These are phyloP conservation scores for Neoboletus brunneissimus DNA, from an alignment of 768 basidiomycete species.

Conservation along the genomic window DNA sequence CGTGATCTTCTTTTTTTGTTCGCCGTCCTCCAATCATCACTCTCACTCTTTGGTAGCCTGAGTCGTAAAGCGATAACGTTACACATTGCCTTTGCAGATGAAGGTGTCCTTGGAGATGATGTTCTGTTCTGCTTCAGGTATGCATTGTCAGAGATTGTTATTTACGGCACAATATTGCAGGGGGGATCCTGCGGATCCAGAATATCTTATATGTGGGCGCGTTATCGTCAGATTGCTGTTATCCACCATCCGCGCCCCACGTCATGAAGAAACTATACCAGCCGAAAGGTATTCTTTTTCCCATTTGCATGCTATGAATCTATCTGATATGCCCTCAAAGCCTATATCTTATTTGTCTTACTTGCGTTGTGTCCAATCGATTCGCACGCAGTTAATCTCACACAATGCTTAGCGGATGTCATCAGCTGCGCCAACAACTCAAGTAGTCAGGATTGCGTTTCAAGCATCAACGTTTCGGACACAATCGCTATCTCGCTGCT, in stretches of 20 bases:
- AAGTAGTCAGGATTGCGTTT: neutral
- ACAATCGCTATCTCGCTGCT: constrained; percentile 14
- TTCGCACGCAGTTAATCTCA: constrained; percentile 5
- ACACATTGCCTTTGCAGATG: too few species aligned
- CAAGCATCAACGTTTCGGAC: neutral
- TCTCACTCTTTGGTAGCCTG: too few species aligned
- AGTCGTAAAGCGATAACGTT: too few species aligned
- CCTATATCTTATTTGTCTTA: neutral
- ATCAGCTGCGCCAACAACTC: neutral
- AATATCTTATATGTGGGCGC: neutral
- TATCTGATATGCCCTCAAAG: constrained; percentile 6
- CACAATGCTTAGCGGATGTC: constrained; percentile 13
- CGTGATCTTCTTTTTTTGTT: too few species aligned
- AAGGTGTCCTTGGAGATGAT: too few species aligned
- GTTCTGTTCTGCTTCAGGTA: too few species aligned
- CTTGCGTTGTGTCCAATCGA: neutral
- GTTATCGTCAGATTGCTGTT: neutral
- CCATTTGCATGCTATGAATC: neutral
- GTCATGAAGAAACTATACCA: constrained; percentile 8
- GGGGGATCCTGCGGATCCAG: too few species aligned
- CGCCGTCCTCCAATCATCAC: too few species aligned
- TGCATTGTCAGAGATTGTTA: too few species aligned
- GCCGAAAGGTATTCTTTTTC: constrained; percentile 7
- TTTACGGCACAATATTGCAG: too few species aligned
- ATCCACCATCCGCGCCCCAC: neutral